Conservation (phyloP, 2,329 filamentous ascomycete species). For the Hypocrella siamensis region DNA sequence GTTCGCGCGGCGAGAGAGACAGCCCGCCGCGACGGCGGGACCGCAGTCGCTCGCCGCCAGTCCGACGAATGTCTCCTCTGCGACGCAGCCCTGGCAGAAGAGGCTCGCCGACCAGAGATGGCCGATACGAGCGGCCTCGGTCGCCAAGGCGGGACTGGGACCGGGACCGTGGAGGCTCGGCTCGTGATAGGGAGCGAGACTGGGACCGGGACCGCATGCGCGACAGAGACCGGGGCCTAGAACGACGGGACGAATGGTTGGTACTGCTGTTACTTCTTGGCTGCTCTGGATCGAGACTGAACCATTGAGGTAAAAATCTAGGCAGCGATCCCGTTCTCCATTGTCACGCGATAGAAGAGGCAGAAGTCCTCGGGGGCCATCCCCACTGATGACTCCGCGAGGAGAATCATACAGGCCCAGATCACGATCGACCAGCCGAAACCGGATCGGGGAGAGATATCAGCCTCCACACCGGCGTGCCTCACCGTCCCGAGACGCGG, state of each 20-base stretch:
- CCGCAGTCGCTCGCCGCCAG: slow-evolving; percentile 18
- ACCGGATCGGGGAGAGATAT: slow-evolving; percentile 29
- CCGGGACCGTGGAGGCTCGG: slow-evolving; percentile 14
- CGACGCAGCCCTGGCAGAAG: slow-evolving; percentile 22
- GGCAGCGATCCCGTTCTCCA: slow-evolving; percentile 40
- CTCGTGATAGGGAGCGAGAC: slow-evolving; percentile 16
- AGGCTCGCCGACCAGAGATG: slow-evolving; percentile 18
- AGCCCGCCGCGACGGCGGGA: slow-evolving; percentile 20
- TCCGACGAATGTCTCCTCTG: slow-evolving; percentile 20
- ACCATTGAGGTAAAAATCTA: too few relatives aligned
- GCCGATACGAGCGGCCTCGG: slow-evolving; percentile 21
- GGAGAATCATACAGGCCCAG: slow-evolving; percentile 35
- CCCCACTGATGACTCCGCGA: slow-evolving; percentile 13
- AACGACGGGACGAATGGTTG: slow-evolving; percentile 26
- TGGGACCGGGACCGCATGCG: slow-evolving; percentile 14
- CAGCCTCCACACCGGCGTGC: slow-evolving; percentile 28
- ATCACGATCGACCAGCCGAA: slow-evolving; percentile 27
- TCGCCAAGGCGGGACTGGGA: slow-evolving; percentile 22
- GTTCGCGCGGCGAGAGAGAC: slow-evolving; percentile 24
- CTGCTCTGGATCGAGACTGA: too few relatives aligned
- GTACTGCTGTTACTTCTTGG: slow-evolving; percentile 1
- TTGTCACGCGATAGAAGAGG: slow-evolving; percentile 29
- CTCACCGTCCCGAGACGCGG: slow-evolving; percentile 32
- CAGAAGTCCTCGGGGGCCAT: slow-evolving; percentile 14
- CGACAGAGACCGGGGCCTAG: slow-evolving; percentile 18